Conservation (phyloP, 306 rosid species). For the Arachis stenosperma region DNA sequence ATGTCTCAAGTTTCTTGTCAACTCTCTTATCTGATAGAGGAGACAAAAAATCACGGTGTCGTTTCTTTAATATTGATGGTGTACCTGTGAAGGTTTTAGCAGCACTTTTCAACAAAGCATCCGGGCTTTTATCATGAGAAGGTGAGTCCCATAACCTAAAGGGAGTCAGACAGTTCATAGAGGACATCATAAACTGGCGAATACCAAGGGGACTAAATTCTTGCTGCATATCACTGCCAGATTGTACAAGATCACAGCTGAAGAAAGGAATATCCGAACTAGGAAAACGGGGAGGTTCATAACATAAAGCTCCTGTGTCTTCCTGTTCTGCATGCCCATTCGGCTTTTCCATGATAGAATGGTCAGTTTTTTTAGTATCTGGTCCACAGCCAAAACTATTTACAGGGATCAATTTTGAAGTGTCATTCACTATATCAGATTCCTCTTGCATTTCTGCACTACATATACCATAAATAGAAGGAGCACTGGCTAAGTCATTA, state of each 20-base stretch:
- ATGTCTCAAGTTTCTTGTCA: conserved; percentile 77
- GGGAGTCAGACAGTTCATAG: conserved; percentile 88
- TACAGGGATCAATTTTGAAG: conserved; percentile 69
- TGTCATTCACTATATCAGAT: conserved; percentile 51
- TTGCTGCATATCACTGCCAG: conserved; percentile 87
- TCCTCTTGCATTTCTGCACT: conserved; percentile 50
- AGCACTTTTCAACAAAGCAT: conserved; percentile 82
- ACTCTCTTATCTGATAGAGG: conserved; percentile 86
- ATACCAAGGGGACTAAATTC: conserved; percentile 98
- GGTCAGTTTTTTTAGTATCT: conserved; percentile 49
- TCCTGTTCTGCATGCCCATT: conserved; percentile 51
- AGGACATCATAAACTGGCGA: conserved; percentile 91
- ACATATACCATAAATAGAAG: conserved; percentile 47
- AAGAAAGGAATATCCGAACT: conserved; percentile 90
- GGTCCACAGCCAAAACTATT: conserved; percentile 62
- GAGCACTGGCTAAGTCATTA: conserved; percentile 57
- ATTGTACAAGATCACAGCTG: conserved; percentile 91
- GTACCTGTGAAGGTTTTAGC: conserved; percentile 87
- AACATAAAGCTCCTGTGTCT: conserved; percentile 74
- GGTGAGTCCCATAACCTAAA: conserved; percentile 95
- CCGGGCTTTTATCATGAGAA: conserved; percentile 72
- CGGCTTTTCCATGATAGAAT: conserved; percentile 48
- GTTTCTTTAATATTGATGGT: conserved; percentile 92
- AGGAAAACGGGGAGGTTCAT: conserved; percentile 97
- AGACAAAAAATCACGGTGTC: conserved; percentile 77